Conservation (phyloP, 2,329 filamentous ascomycete species). For the Hypoxylon sp. region DNA sequence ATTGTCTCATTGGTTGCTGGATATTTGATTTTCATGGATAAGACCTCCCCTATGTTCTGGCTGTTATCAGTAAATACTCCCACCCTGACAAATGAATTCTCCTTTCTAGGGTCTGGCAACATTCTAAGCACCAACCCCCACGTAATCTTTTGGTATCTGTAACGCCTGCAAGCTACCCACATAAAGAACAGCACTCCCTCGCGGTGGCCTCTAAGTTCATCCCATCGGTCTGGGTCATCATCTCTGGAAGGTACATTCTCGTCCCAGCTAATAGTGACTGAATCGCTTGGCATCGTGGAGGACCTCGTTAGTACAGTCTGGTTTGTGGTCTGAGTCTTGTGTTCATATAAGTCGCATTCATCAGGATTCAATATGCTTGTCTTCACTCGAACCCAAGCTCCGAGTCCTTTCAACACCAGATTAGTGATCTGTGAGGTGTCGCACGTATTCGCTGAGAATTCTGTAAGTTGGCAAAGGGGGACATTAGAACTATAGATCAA, state of each 20-base stretch:
- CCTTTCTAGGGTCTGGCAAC: neutral
- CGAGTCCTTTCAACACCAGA: neutral
- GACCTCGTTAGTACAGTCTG: neutral
- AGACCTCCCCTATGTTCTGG: neutral
- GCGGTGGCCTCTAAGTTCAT: neutral
- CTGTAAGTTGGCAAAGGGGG: neutral
- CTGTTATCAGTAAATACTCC: neutral
- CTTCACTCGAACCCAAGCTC: neutral
- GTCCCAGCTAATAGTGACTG: neutral
- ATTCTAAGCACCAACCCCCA: neutral
- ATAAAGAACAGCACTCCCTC: neutral
- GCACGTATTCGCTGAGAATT: neutral
- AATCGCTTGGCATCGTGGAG: neutral
- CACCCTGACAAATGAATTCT: neutral
- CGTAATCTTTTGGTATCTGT: neutral
- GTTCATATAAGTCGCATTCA: neutral
- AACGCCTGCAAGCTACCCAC: neutral
- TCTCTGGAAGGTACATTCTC: neutral
- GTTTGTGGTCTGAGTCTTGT: neutral
- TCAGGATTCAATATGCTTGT: too few species aligned
- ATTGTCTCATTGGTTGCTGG: neutral
- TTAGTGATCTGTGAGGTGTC: neutral
- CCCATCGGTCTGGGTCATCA: neutral
- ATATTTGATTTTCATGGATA: neutral
- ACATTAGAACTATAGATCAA: too few species aligned